Percentiles rank a stretch among this genome's conserved stretches.
Conservation (phyloP, 495 filamentous ascomycete species). For the Neurospora discreta region DNA sequence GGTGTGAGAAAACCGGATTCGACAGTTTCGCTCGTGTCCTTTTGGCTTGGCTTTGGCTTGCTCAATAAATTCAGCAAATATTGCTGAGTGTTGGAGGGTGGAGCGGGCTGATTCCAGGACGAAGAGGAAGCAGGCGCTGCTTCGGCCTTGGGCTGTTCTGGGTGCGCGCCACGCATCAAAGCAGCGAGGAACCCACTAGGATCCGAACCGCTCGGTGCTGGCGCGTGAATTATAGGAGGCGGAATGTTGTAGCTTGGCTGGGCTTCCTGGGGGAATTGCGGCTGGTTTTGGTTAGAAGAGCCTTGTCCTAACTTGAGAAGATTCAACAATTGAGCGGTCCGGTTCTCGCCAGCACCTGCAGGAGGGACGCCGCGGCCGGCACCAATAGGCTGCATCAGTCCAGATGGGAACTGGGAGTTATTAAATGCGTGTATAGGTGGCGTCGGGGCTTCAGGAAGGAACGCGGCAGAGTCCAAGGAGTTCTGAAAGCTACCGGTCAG, state of each 20-base stretch:
- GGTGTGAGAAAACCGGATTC: slow-evolving; percentile 29
- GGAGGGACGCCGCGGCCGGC: slow-evolving; percentile 19
- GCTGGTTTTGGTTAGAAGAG: slow-evolving; percentile 4
- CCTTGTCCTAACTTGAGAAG: slow-evolving; percentile 70
- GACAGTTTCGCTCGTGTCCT: slow-evolving; percentile 30
- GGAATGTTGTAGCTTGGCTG: slow-evolving; percentile 2
- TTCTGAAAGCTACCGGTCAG: slow-evolving; percentile 11
- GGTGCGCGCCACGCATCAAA: slow-evolving; percentile 39
- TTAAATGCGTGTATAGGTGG: slow-evolving; percentile 30
- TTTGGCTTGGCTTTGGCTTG: slow-evolving; percentile 42
- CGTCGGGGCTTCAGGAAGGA: slow-evolving; percentile 36
- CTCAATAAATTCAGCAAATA: slow-evolving; percentile 43
- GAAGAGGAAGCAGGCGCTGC: slow-evolving; percentile 11
- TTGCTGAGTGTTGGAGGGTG: slow-evolving; percentile 36
- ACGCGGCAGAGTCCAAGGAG: slow-evolving; percentile 28
- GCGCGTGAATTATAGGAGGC: slow-evolving; percentile 33
- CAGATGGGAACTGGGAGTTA: slow-evolving; percentile 29
- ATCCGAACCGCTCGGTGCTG: slow-evolving; percentile 34
- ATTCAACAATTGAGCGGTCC: slow-evolving; percentile 67
- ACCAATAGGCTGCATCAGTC: slow-evolving; percentile 29
- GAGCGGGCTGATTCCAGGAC: slow-evolving; percentile 30
- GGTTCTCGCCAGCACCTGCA: slow-evolving; percentile 33
- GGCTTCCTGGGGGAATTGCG: neutral
- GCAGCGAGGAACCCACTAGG: slow-evolving; percentile 41
- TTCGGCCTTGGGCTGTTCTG: slow-evolving; percentile 29